These are phyloP conservation scores for Fusarium verticillioides DNA, from an alignment of 2,329 filamentous ascomycete species.

Conservation along the genomic window DNA sequence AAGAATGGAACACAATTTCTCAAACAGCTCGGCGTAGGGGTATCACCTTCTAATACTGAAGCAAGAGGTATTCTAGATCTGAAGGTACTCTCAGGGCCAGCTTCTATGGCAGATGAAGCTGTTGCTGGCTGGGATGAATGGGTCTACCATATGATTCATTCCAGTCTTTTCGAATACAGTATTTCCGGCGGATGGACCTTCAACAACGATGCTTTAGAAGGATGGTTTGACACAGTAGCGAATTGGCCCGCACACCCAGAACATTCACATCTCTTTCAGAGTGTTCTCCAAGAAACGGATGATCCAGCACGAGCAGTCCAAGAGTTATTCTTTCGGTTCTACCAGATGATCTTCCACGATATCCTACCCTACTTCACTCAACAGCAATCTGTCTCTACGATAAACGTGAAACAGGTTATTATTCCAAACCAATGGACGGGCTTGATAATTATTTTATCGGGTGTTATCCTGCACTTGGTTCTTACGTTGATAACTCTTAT, in stretches of 20 bases:
- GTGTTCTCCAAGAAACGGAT: not conserved
- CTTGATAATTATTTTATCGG: fast-evolving
- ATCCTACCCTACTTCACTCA: not conserved
- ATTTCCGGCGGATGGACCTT: not conserved
- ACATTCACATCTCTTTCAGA: conserved; percentile 9
- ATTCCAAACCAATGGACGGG: conserved; percentile 5
- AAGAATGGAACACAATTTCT: not conserved
- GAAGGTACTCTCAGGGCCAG: not conserved
- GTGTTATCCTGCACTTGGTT: not conserved
- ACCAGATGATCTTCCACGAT: conserved; percentile 26
- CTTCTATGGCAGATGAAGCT: not conserved
- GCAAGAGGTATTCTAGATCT: conserved; percentile 4
- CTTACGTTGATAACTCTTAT: not conserved
- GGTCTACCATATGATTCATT: not conserved
- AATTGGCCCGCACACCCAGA: conserved; percentile 10
- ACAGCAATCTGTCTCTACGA: fast-evolving
- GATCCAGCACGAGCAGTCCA: conserved; percentile 13
- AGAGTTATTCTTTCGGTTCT: not conserved
- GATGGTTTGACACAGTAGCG: fast-evolving
- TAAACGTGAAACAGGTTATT: not conserved
- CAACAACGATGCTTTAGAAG: not conserved
- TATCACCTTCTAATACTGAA: fast-evolving
- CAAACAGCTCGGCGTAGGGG: not conserved
- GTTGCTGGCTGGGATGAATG: not conserved
- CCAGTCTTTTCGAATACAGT: not conserved